Conservation (phyloP, 169 alveolate species). For the Plasmodium gaboni region DNA sequence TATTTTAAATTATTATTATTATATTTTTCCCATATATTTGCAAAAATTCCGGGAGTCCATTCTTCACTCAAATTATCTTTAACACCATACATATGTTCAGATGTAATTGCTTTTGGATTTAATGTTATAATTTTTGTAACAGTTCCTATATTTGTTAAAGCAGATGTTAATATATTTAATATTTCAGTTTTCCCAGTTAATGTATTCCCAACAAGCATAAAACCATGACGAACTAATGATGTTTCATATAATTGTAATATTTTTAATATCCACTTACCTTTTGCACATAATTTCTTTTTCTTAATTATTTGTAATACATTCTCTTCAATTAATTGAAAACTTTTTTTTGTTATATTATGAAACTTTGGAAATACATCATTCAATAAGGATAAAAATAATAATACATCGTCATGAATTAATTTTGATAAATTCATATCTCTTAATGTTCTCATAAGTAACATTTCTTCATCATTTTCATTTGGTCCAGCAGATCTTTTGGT, state of each 20-base stretch:
- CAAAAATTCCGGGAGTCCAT: conserved; percentile 93
- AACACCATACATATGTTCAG: conserved; percentile 93
- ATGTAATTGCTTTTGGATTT: conserved; percentile 97
- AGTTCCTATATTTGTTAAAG: conserved; percentile 88
- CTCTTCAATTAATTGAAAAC: conserved; percentile 92
- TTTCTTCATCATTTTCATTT: conserved; percentile 89
- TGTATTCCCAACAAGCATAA: conserved; percentile 97
- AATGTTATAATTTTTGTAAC: conserved; percentile 91
- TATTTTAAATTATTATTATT: conserved; percentile 89
- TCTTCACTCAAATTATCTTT: conserved; percentile 94
- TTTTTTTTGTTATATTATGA: conserved; percentile 93
- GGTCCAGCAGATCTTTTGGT: conserved; percentile 93
- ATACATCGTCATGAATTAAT: conserved; percentile 96
- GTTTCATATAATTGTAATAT: conserved; percentile 88
- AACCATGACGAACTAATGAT: conserved; percentile 97
- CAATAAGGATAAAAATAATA: conserved; percentile 94
- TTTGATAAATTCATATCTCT: conserved; percentile 96
- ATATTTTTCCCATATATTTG: conserved; percentile 78
- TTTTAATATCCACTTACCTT: conserved; percentile 63
- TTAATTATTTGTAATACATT: conserved; percentile 88
- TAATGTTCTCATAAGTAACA: conserved; percentile 91
- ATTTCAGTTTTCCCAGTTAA: conserved; percentile 97
- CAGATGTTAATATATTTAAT: conserved; percentile 92
- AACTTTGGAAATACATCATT: conserved; percentile 97
- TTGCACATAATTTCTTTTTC: conserved; percentile 80